Evolutionary conservation across 225 moss, liverwort and hornwort genomes (phyloP), one percentile per base, ranked within the genome.

Genomic region (Pseudoscleropodium purum): DNA sequence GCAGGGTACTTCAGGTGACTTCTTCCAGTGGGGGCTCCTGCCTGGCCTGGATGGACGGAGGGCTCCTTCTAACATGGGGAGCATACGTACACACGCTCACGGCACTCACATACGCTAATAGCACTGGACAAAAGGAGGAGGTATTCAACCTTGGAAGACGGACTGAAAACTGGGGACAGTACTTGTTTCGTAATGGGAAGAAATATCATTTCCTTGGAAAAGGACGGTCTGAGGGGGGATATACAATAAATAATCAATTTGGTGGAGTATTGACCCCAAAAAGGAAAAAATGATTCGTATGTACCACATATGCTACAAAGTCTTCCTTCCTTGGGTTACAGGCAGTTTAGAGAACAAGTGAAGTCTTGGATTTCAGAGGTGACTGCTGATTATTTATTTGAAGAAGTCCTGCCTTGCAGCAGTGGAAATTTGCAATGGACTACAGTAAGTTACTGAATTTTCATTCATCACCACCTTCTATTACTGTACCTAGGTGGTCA

Each of bases 131-230:
- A 25, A 78, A 19, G 18, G 9, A 37, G 37, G 24, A 54, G 36
- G 77, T 24, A 36, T 24, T 36, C 36, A 54, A 52, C 77, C 36
- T 47, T 47, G 31, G 47, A 78, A 36, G 24, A 78, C 37, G 14
- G 36, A 1, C 37, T 23, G 36, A 1, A 23, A 15, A 15, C 3
- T 2, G 0, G 27, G 79, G n/a, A n/a, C 10, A 0, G 25, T 25
- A 37, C 23, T 26, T n/a, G 57, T 37, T 27, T 11, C 4, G 4
- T 7, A 11, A 16, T 11, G 17, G 59, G 17, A 59, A 18, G 10
- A n/a, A n/a, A 56, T 25, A 37, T 56, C 25, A 16, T 26, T 16
- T 37, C 56, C 56, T 78, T 54, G 52, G 77, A 15, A 37, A 57
- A 79, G 57, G 54, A 52, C n/a, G n/a, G n/a, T n/a, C 34, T 2